phyloP scores from a whole-genome alignment of 192 early-diverging fungal genomes.

The Coemansia sp. region DNA sequence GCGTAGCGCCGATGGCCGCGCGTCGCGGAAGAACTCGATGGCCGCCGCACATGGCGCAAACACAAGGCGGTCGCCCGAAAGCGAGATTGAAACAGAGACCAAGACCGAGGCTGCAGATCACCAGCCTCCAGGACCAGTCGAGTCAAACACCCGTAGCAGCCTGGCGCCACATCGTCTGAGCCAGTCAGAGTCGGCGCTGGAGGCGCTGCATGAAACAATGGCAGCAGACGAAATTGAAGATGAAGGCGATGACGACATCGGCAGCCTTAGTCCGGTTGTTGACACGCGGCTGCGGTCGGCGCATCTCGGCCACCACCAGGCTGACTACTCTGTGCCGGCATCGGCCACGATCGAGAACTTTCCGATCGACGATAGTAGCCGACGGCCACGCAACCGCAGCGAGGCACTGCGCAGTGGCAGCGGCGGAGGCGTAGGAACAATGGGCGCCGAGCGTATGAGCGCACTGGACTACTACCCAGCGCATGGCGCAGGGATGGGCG shows the following conservation, averaged over 20 bases:
- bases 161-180: constrained; percentile 41
- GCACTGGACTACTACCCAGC: constrained; percentile 29
- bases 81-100: constrained; percentile 4
- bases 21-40: constrained; percentile 43
- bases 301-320: constrained; percentile 8
- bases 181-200: constrained; percentile 52
- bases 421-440: neutral
- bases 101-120: constrained; percentile 21
- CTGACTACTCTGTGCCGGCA: constrained; percentile 40
- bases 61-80: neutral
- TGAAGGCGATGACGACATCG: constrained; percentile 6
- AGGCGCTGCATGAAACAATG: constrained; percentile 40
- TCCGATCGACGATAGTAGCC: constrained; percentile 7
- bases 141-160: neutral
- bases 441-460: constrained; percentile 24
- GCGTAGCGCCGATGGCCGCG: constrained; percentile 32
- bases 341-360: constrained; percentile 34
- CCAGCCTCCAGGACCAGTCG: neutral
- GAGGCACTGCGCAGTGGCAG: constrained; percentile 11
- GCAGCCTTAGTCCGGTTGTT: neutral
- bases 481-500: constrained; percentile 3
- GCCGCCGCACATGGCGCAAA: constrained; percentile 8
- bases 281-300: constrained; percentile 1
- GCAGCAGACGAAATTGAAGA: neutral
- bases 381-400: constrained; percentile 34